Conservation (phyloP, 108 stramenopile genomes). For the Cyclostephanos tholiformis region DNA sequence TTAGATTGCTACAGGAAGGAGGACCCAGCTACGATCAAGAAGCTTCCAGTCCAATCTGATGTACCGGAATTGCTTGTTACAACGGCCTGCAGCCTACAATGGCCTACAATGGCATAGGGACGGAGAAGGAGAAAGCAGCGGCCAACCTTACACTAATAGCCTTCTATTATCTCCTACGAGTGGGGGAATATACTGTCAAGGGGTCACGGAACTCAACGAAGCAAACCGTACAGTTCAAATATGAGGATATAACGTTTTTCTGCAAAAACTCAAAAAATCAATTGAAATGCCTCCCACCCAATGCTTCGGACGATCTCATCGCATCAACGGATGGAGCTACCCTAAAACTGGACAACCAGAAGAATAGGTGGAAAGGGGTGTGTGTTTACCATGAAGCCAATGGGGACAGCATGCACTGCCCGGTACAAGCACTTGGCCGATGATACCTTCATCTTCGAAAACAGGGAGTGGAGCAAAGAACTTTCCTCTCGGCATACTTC, state of each 20-base stretch:
- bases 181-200: background rate
- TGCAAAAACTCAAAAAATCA: too few relatives aligned
- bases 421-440: background rate
- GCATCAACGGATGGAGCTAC: background rate
- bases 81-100: too few relatives aligned
- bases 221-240: background rate
- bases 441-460: background rate
- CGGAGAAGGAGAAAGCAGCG: background rate
- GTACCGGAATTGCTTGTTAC: background rate
- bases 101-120: too few relatives aligned
- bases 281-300: too few relatives aligned
- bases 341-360: conserved; percentile 8
- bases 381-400: too few relatives aligned
- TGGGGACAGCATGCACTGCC: background rate
- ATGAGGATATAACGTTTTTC: conserved; percentile 2
- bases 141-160: background rate
- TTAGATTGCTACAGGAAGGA: background rate
- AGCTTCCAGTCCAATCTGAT: background rate
- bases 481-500: too few relatives aligned
- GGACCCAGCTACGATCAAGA: background rate
- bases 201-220: background rate
- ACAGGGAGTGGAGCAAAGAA: too few relatives aligned
- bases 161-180: background rate
- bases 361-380: too few relatives aligned
- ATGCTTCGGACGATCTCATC: too few relatives aligned